Evolutionary conservation across 768 basidiomycete genomes (phyloP), one percentile per base, ranked within the genome.

Genomic region (Tricholoma saponaceum): DNA sequence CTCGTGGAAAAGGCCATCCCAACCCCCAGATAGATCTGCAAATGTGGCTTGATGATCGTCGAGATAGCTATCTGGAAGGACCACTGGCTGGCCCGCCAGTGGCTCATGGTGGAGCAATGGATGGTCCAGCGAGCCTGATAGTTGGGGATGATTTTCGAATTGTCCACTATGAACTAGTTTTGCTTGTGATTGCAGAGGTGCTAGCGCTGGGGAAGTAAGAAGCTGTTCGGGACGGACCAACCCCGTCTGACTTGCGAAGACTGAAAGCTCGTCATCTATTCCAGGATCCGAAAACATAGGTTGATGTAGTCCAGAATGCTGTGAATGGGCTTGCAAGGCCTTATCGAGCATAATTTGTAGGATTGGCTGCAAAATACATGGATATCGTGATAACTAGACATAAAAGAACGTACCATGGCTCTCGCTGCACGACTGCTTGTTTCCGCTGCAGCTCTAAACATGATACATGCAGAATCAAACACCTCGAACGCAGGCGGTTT

Each of bases 381-480:
- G 37, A 16, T 41, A 51, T 23, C 52, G 35, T 28, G 22, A 13
- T 9, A 14, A 7, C 52, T 35, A 22, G 41, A 30, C 12, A 2
- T 25, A 33, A 32, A 55, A 56, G 30, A 22, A 59, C 73, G 61
- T 53, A 82, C 83, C 70, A 81, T 61, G 16, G 80, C 80, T 56
- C 70, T 72, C 13, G 76, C 77, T 26, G 82, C 82, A n/a, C 81
- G 77, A 56, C 65, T 77, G 56, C 77, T 82, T 8, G 71, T 76
- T 58, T 74, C 66, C 12, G 81, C 75, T 10, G 79, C 80, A 25
- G 62, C 67, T 14, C 65, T 63, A 61, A 83, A 84, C 52, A 83
- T 69, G 1, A 62, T 64, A 51, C 74, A 83, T n/a, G 76, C 78
- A 5, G 69, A 68, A 55, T 83, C 75, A 50, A 83, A 76, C 62